Evolutionary conservation across 345 rosid genomes (phyloP).

Genomic region (Citrus hindsii): DNA sequence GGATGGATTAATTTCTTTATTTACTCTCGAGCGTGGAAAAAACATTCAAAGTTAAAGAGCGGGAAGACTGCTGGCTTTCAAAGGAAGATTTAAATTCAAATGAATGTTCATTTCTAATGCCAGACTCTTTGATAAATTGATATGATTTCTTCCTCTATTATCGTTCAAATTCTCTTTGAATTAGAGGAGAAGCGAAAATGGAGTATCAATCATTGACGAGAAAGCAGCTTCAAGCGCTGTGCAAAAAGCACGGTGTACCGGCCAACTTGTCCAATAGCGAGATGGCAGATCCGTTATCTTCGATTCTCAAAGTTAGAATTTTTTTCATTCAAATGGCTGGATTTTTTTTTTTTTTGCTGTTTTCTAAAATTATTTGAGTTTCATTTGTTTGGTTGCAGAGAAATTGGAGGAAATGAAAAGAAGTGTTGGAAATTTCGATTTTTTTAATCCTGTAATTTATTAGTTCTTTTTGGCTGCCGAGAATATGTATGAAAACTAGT

Average conservation of each 20-base stretch:
- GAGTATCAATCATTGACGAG: constrained; percentile 49
- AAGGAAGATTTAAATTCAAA: background rate
- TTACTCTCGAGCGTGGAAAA: too few relatives aligned
- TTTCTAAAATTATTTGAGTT: background rate
- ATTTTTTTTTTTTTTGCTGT: background rate
- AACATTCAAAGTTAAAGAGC: background rate
- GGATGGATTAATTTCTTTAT: too few relatives aligned
- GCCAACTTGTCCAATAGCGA: constrained; percentile 50
- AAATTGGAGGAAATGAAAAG: background rate
- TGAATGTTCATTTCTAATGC: background rate
- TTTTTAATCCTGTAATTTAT: background rate
- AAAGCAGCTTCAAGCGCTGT: constrained; percentile 49
- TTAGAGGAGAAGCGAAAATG: constrained; percentile 20
- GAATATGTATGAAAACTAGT: background rate
- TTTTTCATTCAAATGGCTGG: background rate
- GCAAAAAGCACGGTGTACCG: constrained; percentile 60
- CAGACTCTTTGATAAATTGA: background rate
- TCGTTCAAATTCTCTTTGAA: background rate
- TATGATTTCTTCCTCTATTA: background rate
- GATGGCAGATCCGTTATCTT: constrained; percentile 46
- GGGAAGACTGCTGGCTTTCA: constrained; percentile 2
- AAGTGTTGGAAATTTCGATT: background rate
- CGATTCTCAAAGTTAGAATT: constrained; percentile 34
- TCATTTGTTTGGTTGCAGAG: background rate
- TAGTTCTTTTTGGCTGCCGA: background rate